Conservation (phyloP, 2,329 filamentous ascomycete genomes). For the Cladosporium sp. region DNA sequence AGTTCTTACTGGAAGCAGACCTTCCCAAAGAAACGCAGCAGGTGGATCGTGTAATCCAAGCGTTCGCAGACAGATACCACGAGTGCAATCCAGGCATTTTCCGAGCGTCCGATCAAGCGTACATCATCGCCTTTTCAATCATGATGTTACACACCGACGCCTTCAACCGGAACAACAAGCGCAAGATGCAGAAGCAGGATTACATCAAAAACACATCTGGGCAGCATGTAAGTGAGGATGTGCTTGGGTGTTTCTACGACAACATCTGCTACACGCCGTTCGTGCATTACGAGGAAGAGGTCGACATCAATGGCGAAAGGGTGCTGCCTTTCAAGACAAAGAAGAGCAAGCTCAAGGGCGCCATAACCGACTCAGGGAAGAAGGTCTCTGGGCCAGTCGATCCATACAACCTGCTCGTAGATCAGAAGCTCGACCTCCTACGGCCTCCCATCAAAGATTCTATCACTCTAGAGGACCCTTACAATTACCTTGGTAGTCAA, state of each 20-base stretch:
- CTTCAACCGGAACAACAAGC: conserved; percentile 99
- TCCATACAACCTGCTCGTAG: conserved; percentile 90
- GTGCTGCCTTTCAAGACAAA: conserved; percentile 67
- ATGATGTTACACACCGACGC: conserved; percentile 95
- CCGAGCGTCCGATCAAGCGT: conserved; percentile 85
- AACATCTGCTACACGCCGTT: conserved; percentile 98
- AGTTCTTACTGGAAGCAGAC: conserved; percentile 94
- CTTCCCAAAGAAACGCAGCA: conserved; percentile 97
- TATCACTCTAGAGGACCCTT: conserved; percentile 87
- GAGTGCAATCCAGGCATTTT: conserved; percentile 98
- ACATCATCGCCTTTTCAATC: conserved; percentile 95
- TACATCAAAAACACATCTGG: conserved; percentile 93
- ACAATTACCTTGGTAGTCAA: conserved; percentile 77
- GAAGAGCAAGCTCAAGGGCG: conserved; percentile 65
- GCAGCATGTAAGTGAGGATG: conserved; percentile 88
- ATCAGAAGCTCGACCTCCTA: conserved; percentile 77
- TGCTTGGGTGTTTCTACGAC: conserved; percentile 95
- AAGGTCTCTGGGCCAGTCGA: conserved; percentile 71
- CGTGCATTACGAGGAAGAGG: conserved; percentile 93
- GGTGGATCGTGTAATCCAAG: conserved; percentile 89
- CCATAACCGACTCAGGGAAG: conserved; percentile 60
- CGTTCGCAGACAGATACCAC: conserved; percentile 94
- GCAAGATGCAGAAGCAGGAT: conserved; percentile 95
- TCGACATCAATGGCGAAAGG: conserved; percentile 73
- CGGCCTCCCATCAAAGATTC: conserved; percentile 87